Evolutionary conservation across 192 early-diverging fungal genomes (phyloP).

Genomic region (Oehlia diaphana): DNA sequence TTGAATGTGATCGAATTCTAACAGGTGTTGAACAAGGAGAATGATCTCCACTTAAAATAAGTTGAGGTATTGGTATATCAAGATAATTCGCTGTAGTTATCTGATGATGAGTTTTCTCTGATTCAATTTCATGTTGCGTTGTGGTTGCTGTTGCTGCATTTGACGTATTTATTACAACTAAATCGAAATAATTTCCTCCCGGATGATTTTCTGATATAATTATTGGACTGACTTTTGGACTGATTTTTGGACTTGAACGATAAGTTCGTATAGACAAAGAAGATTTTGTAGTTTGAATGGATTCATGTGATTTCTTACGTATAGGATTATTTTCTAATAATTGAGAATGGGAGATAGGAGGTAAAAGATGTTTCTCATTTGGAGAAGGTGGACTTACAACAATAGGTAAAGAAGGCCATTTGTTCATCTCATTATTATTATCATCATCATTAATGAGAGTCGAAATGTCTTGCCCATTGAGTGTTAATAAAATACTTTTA

Average conservation of each 20-base stretch:
- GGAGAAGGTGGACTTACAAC: conserved; percentile 12
- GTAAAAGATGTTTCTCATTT: neutral
- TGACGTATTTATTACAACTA: neutral
- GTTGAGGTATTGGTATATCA: neutral
- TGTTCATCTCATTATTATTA: neutral
- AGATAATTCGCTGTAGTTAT: neutral
- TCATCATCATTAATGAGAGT: neutral
- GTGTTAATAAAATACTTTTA: neutral
- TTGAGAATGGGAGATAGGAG: neutral
- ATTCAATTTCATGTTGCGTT: neutral
- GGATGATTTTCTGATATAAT: neutral
- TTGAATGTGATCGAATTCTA: neutral
- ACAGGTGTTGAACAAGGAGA: neutral
- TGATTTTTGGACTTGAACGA: neutral
- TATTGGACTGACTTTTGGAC: neutral
- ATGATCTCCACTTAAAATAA: neutral
- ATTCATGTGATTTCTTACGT: neutral
- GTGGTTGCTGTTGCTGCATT: neutral
- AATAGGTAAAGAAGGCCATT: neutral
- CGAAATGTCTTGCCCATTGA: too few relatives aligned
- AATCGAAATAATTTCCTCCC: neutral
- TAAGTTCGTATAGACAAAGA: neutral
- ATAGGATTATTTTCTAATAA: neutral
- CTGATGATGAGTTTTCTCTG: neutral
- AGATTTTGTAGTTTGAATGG: neutral